Conservation (phyloP, 2,329 filamentous ascomycete genomes). For the Cercospora janseana region DNA sequence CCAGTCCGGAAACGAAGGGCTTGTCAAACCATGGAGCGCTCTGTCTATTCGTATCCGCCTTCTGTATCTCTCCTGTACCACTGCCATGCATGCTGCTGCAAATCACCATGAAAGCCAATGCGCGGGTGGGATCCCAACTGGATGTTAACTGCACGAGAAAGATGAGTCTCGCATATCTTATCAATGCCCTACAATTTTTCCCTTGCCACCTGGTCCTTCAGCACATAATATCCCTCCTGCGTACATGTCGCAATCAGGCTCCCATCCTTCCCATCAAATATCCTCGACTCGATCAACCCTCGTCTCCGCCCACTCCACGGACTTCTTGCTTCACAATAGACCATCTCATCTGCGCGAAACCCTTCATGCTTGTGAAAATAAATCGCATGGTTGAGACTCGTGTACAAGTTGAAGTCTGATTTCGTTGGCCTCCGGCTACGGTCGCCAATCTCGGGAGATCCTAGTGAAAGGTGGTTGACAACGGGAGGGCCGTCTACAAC, state of each 20-base stretch:
- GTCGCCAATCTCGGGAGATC: slow-evolving; percentile 17
- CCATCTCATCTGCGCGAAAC: slow-evolving; percentile 60
- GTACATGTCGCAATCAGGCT: slow-evolving; percentile 71
- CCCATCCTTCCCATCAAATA: slow-evolving; percentile 63
- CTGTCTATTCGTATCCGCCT: no score
- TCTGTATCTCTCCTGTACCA: no score
- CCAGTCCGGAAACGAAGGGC: not conserved
- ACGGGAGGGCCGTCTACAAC: slow-evolving; percentile 21
- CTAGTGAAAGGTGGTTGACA: slow-evolving; percentile 12
- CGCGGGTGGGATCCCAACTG: no score
- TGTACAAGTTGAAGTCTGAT: slow-evolving; percentile 14
- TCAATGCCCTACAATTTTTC: not conserved
- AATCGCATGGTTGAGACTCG: slow-evolving; percentile 54
- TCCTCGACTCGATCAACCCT: slow-evolving; percentile 68
- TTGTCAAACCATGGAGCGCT: not conserved
- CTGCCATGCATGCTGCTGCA: no score
- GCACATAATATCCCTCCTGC: slow-evolving; percentile 58
- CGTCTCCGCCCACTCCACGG: slow-evolving; percentile 73
- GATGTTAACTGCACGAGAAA: no score
- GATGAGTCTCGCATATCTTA: no score
- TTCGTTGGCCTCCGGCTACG: not conserved
- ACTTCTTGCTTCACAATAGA: slow-evolving; percentile 71
- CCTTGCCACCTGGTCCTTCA: slow-evolving; percentile 10
- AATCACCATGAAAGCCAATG: no score
- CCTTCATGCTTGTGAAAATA: slow-evolving; percentile 48